Evolutionary conservation across 495 filamentous ascomycete species (phyloP), one percentile per base, ranked within the genome.

Genomic region (Penicillium chermesinum): DNA sequence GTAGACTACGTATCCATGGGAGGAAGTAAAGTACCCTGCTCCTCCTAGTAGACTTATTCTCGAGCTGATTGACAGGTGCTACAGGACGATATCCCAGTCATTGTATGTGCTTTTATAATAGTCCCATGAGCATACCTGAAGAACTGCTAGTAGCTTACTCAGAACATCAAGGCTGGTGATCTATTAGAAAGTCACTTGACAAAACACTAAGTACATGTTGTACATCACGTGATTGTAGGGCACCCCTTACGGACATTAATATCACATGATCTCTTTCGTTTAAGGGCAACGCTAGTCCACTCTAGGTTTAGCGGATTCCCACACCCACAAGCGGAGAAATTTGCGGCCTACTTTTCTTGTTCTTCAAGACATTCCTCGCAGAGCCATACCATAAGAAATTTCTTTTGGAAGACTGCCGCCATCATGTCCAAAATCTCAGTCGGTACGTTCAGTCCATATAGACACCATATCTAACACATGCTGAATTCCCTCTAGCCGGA

Each of bases 371-470:
- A 62, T 67, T 69, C 62, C 69, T 69, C 73, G 72, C 66, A 73
- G 83, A 81, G 83, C 82, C 82, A 77, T 78, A 85, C 83, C 83
- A 81, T 76, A 83, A 81, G 80, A 79, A 5, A 77, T 53, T 72
- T 71, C 73, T 77, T 75, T 72, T 76, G 74, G 74, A 77, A 79
- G 75, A 77, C 74, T 77, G 74, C 75, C 66, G 64, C 62, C 67
- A 86, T 71, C 62, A 89, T 89, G 85, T 87, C 85, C 35, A 88
- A 89, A 76, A 89, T 89, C 74, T 85, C 85, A 84, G 85, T 89
- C 84, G 85, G 84, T 87, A 76, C 46, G 83, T 79, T 54, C 19
- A 50, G 17, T n/a, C 30, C 37, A 32, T 8, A 19, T 34, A 22
- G 36, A 15, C 19, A 36, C 16, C 8, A 18, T 33, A n/a, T 38